phyloP scores from a whole-genome alignment of 805 yeast species.

The Yarrowia divulgata region DNA sequence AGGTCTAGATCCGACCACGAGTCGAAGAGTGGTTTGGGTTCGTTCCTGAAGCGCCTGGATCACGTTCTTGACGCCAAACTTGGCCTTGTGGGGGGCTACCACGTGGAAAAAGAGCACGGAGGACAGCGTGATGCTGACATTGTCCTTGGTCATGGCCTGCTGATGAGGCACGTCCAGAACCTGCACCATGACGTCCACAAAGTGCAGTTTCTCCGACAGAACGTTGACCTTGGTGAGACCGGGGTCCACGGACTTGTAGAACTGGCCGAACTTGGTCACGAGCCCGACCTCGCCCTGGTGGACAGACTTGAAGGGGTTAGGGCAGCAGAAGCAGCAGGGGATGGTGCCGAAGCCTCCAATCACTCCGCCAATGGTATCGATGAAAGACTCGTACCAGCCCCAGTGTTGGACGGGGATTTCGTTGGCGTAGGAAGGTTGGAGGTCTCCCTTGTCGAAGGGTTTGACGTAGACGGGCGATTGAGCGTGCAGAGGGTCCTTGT shows the following conservation, averaged over 20 bases:
- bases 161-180: conserved; percentile 72
- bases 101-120: conserved; percentile 73
- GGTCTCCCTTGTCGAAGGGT: conserved; percentile 45
- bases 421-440: conserved; percentile 50
- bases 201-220: conserved; percentile 62
- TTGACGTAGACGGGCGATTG: conserved; percentile 45
- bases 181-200: conserved; percentile 62
- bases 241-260: conserved; percentile 70
- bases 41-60: conserved; percentile 66
- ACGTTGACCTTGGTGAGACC: conserved; percentile 71
- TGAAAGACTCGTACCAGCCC: conserved; percentile 52
- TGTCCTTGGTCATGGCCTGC: conserved; percentile 73
- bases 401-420: conserved; percentile 51
- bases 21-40: conserved; percentile 75
- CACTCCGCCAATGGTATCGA: conserved; percentile 53
- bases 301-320: conserved; percentile 67
- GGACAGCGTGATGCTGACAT: conserved; percentile 66
- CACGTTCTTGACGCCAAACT: conserved; percentile 63
- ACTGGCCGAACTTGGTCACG: conserved; percentile 69
- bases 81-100: conserved; percentile 71
- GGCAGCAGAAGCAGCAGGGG: conserved; percentile 62
- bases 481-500: conserved; percentile 13
- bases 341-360: conserved; percentile 63
- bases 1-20: conserved; percentile 69
- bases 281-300: conserved; percentile 74